Evolutionary conservation across 306 rosid genomes (phyloP).

Genomic region (Mimosa pudica): DNA sequence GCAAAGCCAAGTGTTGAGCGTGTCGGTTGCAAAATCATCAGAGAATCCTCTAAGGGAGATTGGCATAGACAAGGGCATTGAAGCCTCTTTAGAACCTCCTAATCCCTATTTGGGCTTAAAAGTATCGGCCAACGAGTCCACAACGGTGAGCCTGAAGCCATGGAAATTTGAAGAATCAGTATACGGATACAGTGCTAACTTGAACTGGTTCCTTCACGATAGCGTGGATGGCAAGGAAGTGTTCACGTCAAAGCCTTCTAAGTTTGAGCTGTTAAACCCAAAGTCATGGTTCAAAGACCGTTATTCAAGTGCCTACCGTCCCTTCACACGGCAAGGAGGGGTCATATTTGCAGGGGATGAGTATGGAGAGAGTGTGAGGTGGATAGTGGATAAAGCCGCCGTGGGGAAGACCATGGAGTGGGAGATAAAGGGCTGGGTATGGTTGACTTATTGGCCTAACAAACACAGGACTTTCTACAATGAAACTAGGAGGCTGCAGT

Average conservation of each 20-base stretch:
- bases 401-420: slow-evolving; percentile 76
- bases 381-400: slow-evolving; percentile 75
- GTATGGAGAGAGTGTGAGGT: slow-evolving; percentile 73
- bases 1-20: slow-evolving; percentile 62
- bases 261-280: slow-evolving; percentile 61
- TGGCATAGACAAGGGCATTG: slow-evolving; percentile 62
- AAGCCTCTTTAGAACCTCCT: slow-evolving; percentile 68
- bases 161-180: slow-evolving; percentile 92
- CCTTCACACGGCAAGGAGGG: slow-evolving; percentile 90
- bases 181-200: slow-evolving; percentile 68
- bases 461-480: slow-evolving; percentile 67
- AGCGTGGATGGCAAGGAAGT: slow-evolving; percentile 78
- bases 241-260: slow-evolving; percentile 73
- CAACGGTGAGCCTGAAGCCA: slow-evolving; percentile 62
- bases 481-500: slow-evolving; percentile 84
- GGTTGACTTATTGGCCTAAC: slow-evolving; percentile 94
- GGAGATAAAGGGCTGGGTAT: slow-evolving; percentile 90
- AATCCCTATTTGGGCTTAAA: slow-evolving; percentile 63
- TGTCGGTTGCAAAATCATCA: slow-evolving; percentile 84
- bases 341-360: slow-evolving; percentile 84
- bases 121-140: slow-evolving; percentile 64
- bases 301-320: slow-evolving; percentile 79
- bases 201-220: slow-evolving; percentile 89
- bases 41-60: slow-evolving; percentile 72
- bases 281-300: slow-evolving; percentile 81